phyloP scores from a whole-genome alignment of 1,139 yeast species.

The Yamadazyma kanchanaburiensis region DNA sequence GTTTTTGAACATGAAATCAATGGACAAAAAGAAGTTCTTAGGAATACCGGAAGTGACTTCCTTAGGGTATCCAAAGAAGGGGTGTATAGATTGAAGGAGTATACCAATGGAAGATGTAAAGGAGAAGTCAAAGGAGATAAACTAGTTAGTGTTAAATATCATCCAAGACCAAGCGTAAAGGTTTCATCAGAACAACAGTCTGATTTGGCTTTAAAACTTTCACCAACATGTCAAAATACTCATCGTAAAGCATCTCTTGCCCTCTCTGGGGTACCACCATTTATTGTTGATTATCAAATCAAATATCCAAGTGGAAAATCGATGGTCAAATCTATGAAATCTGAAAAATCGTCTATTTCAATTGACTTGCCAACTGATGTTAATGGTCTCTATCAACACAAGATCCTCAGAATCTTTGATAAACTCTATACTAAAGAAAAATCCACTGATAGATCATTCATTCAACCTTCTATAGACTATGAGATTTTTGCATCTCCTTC shows the following conservation, averaged over 20 bases:
- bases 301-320: slow-evolving; percentile 53
- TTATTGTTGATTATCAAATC: slow-evolving; percentile 65
- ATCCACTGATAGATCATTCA: slow-evolving; percentile 15
- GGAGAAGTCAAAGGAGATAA: slow-evolving; percentile 49
- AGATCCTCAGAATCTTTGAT: slow-evolving; percentile 64
- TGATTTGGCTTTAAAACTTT: neutral
- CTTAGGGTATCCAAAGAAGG: slow-evolving; percentile 59
- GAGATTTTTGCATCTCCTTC: slow-evolving; percentile 60
- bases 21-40: slow-evolving; percentile 23
- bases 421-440: slow-evolving; percentile 54
- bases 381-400: slow-evolving; percentile 60
- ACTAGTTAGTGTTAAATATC: slow-evolving; percentile 43
- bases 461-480: slow-evolving; percentile 51
- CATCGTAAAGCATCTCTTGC: slow-evolving; percentile 21
- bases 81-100: slow-evolving; percentile 53
- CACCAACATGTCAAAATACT: slow-evolving; percentile 29
- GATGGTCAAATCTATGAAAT: slow-evolving; percentile 32
- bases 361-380: slow-evolving; percentile 33
- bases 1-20: slow-evolving; percentile 17
- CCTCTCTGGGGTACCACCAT: slow-evolving; percentile 66
- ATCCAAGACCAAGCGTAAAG: slow-evolving; percentile 54
- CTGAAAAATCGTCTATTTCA: slow-evolving; percentile 21
- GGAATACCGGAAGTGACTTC: slow-evolving; percentile 24
- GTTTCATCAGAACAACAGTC: slow-evolving; percentile 15
- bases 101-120: slow-evolving; percentile 64